phyloP scores from a whole-genome alignment of 345 rosid genomes.

The Eucalyptus leucophloia region DNA sequence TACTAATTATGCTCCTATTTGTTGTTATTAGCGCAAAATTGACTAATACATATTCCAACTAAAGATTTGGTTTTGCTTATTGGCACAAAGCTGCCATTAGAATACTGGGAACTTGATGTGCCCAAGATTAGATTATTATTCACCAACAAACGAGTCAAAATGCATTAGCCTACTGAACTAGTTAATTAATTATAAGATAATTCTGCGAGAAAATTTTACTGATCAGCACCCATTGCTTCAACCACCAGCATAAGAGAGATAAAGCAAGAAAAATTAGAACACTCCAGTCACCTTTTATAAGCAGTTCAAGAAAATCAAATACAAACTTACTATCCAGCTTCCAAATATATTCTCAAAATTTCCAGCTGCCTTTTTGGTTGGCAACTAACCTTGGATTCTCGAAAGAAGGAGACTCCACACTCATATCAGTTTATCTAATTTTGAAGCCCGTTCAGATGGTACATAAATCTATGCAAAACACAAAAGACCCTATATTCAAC shows the following conservation, averaged over 20 bases:
- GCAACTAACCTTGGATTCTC: neutral
- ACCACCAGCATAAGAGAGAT: neutral
- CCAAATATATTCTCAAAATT: neutral
- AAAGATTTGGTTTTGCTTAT: neutral
- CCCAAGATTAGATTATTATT: neutral
- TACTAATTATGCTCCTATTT: neutral
- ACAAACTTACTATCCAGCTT: neutral
- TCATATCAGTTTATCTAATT: neutral
- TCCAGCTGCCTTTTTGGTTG: neutral
- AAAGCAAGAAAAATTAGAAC: neutral
- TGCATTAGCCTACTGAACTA: neutral
- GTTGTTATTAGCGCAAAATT: neutral
- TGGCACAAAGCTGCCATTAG: neutral
- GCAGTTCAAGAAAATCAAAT: neutral
- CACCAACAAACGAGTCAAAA: neutral
- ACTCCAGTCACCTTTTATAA: neutral
- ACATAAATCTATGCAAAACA: neutral
- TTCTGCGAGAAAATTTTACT: neutral
- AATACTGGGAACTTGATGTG: neutral
- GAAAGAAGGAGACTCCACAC: neutral
- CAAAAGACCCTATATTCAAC: neutral
- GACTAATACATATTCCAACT: neutral
- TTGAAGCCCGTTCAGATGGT: neutral
- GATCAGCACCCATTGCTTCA: neutral
- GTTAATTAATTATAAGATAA: neutral